Percentiles rank a stretch among this genome's conserved stretches.
These are phyloP conservation scores for Arthrobotrys sphaeroides DNA, from an alignment of 2,329 filamentous ascomycete genomes.

Conservation along the genomic window DNA sequence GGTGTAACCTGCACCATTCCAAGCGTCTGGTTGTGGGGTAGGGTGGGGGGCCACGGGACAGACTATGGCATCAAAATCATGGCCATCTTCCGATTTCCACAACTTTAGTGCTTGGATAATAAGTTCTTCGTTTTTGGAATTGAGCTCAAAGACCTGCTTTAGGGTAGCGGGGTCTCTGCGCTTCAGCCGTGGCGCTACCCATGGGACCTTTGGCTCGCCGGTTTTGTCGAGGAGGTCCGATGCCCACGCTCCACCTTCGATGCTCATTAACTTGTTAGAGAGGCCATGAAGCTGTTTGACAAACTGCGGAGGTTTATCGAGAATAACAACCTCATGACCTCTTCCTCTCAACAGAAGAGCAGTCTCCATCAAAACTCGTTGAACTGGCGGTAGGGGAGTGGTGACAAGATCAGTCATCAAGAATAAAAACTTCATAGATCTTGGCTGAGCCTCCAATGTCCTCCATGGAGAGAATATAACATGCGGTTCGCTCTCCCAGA, in stretches of 20 bases:
- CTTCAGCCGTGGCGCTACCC: slow-evolving; percentile 67
- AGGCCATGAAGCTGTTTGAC: slow-evolving; percentile 68
- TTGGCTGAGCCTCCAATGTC: slow-evolving; percentile 55
- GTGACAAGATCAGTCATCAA: slow-evolving; percentile 66
- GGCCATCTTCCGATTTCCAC: slow-evolving; percentile 65
- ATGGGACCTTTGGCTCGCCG: slow-evolving; percentile 69
- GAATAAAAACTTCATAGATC: slow-evolving; percentile 63
- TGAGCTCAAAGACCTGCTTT: slow-evolving; percentile 66
- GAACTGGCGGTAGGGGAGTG: slow-evolving; percentile 66
- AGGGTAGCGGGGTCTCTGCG: slow-evolving; percentile 65
- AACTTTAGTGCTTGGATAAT: slow-evolving; percentile 69
- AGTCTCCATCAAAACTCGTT: slow-evolving; percentile 64
- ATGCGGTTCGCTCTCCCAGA: slow-evolving; percentile 65
- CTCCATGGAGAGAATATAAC: slow-evolving; percentile 63
- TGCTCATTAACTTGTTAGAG: slow-evolving; percentile 69
- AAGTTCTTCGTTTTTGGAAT: slow-evolving; percentile 66
- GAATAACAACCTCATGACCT: slow-evolving; percentile 69
- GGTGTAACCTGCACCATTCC: slow-evolving; percentile 72
- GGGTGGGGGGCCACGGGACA: slow-evolving; percentile 73
- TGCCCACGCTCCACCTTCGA: slow-evolving; percentile 69
- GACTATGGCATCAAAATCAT: slow-evolving; percentile 70
- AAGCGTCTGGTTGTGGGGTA: slow-evolving; percentile 70
- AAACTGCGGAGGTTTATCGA: slow-evolving; percentile 65
- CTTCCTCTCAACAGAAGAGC: slow-evolving; percentile 61
- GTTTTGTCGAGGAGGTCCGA: slow-evolving; percentile 68